Percentiles rank a stretch among this genome's conserved stretches.
These are phyloP conservation scores for Circinella umbellata DNA, from an alignment of 371 early-diverging fungal genomes.

Conservation along the genomic window DNA sequence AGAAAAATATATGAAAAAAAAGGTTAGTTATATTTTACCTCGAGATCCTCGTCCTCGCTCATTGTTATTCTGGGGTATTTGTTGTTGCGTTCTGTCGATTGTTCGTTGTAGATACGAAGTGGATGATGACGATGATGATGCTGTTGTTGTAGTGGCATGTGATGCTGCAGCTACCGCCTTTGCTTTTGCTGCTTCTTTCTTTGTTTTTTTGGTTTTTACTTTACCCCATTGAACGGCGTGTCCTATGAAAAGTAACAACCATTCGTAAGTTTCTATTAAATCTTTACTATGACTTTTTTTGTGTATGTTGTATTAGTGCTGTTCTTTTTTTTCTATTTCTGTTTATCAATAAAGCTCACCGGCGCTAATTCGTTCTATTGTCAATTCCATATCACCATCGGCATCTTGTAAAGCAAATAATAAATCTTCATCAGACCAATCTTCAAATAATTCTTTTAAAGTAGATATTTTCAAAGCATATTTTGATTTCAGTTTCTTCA, in stretches of 20 bases:
- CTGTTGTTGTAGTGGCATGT: constrained; percentile 24
- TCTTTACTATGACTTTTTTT: too few species aligned
- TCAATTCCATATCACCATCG: constrained; percentile 82
- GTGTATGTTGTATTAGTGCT: too few species aligned
- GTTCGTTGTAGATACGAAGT: constrained; percentile 18
- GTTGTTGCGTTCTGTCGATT: constrained; percentile 13
- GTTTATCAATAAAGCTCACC: constrained; percentile 51
- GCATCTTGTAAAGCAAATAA: constrained; percentile 83
- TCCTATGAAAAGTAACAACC: constrained; percentile 57
- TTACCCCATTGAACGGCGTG: constrained; percentile 91
- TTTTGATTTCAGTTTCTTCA: constrained; percentile 67
- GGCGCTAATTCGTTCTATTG: constrained; percentile 82
- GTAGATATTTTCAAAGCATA: constrained; percentile 70
- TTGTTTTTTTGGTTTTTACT: constrained; percentile 83
- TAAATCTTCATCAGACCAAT: constrained; percentile 92
- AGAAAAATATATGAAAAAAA: too few species aligned
- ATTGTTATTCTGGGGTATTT: constrained; percentile 13
- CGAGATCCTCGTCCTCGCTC: constrained; percentile 22
- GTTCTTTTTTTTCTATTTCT: too few species aligned
- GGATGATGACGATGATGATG: constrained; percentile 16
- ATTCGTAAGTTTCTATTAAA: not conserved
- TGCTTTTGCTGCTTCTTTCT: constrained; percentile 54
- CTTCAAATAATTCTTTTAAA: constrained; percentile 83
- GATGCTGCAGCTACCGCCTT: constrained; percentile 33
- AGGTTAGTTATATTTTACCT: constrained; percentile 23